Base-by-base conservation (phyloP, 2,329 filamentous ascomycete genomes). In the Fusarium mangiferae region DNA sequence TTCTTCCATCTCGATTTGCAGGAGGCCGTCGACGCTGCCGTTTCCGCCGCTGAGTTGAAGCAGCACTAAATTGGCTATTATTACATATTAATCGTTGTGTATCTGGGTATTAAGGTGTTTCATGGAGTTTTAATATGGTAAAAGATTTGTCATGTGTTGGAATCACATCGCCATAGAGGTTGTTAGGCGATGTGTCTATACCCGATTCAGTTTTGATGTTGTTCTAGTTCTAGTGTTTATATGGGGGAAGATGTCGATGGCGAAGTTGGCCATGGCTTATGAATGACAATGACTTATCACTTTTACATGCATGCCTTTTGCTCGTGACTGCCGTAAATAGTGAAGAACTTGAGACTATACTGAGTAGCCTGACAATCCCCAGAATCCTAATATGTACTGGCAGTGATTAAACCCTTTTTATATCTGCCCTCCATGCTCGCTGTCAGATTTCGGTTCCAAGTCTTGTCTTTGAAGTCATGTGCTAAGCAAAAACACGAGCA, bases 1-100 rank as follows among this genome's bases (percentile, higher is more conserved):
- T 87, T 84, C 78, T 88, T 88, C 79, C 87, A 88, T 66, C 82
- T 87, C 35, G 87, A 88, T 73, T 74, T 88, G 42, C 83, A 86
- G 33, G 85, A 85, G 66, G 86, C 86, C 7, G 81, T 87, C 12
- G 85, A 87, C 76, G 84, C 84, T 35, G 83, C 84, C 6, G 79
- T 85, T 42, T 66, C 79, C 8, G 83, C 84, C 44, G 80, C 83
- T 1, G 78, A 81, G 69, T 62, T 68, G 7, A 80, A 78, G 75
- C 71, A 71, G 61, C 74, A 77, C 49, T 79, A 70, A 72, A 22
- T 8, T 36, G 55, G 60, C 42, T 26, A 22, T 26, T 54, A 28
- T 7, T 28, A 55, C 15, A 41, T n/a, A 38, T 51, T 70, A 61
- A 66, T 70, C 8, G 28, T 41, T 57, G 38, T 33, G 49, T 55